Conservation (phyloP, 495 filamentous ascomycete genomes). For the Zalerion maritima region DNA sequence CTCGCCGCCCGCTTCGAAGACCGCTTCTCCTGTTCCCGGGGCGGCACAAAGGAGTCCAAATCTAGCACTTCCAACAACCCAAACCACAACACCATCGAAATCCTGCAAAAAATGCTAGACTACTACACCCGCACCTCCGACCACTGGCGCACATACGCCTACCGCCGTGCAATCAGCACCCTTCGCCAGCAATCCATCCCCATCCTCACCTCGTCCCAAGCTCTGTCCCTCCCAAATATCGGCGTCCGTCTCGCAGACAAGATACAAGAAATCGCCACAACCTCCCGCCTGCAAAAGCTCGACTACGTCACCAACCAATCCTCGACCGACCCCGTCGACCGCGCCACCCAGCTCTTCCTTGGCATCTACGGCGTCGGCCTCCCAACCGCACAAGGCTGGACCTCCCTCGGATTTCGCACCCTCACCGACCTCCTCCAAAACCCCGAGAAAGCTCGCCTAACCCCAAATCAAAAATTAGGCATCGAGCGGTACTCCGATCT, state of each 20-base stretch:
- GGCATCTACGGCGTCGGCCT: constrained; percentile 71
- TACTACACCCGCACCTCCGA: constrained; percentile 67
- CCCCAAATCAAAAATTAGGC: constrained; percentile 60
- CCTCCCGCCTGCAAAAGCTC: constrained; percentile 58
- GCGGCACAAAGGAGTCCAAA: constrained; percentile 19
- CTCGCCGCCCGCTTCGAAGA: too few species aligned
- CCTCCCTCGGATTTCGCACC: constrained; percentile 58
- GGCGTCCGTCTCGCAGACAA: constrained; percentile 68
- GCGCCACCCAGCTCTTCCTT: constrained; percentile 50
- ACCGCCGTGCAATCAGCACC: constrained; percentile 64
- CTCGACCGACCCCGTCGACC: constrained; percentile 47
- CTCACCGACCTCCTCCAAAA: constrained; percentile 69
- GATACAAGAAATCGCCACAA: constrained; percentile 78
- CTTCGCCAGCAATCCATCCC: constrained; percentile 51
- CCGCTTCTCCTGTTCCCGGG: constrained; percentile 28
- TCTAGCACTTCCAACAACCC: constrained; percentile 25
- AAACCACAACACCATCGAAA: constrained; percentile 59
- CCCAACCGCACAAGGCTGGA: constrained; percentile 58
- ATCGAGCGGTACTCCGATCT: constrained; percentile 76
- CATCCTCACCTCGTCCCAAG: constrained; percentile 55
- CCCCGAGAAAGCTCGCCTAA: constrained; percentile 47
- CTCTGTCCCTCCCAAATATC: constrained; percentile 52
- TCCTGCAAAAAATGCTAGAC: constrained; percentile 70
- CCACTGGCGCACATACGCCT: constrained; percentile 65
- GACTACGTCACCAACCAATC: constrained; percentile 55